A percentile compares a stretch with the other conserved stretches of the same genome.
Conservation (phyloP, 768 basidiomycete genomes). For the Russula ochroleuca region DNA sequence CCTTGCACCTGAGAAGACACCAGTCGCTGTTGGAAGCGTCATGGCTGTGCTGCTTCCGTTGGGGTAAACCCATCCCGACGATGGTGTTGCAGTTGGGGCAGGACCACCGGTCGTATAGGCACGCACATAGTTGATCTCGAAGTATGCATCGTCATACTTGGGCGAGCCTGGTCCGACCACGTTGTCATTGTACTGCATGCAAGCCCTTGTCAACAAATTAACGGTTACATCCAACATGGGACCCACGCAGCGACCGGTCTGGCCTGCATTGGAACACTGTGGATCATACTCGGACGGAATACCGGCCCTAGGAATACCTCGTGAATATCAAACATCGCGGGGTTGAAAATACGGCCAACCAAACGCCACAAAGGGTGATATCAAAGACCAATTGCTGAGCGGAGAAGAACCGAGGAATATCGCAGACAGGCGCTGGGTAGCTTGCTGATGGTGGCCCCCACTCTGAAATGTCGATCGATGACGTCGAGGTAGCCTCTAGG, state of each 20-base stretch:
- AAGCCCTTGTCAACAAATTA: neutral
- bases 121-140: slow-evolving; percentile 63
- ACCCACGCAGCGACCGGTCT: slow-evolving; percentile 45
- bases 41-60: slow-evolving; percentile 11
- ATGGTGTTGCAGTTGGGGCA: slow-evolving; percentile 25
- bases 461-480: slow-evolving; percentile 37
- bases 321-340: neutral
- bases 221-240: neutral
- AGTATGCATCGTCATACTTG: slow-evolving; percentile 57
- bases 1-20: neutral
- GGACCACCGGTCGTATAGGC: slow-evolving; percentile 45
- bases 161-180: slow-evolving; percentile 52
- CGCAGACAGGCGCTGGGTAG: slow-evolving; percentile 41
- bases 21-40: slow-evolving; percentile 11
- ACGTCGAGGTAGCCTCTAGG: slow-evolving; percentile 32
- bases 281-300: slow-evolving; percentile 41
- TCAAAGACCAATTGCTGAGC: slow-evolving; percentile 52
- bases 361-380: slow-evolving; percentile 54
- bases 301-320: slow-evolving; percentile 45
- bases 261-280: slow-evolving; percentile 39
- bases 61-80: slow-evolving; percentile 7
- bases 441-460: slow-evolving; percentile 47
- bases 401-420: slow-evolving; percentile 44
- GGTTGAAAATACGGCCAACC: slow-evolving; percentile 34
- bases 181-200: slow-evolving; percentile 46